These are phyloP conservation scores for Solanum clarkiae DNA, from an alignment of 257 asterid species.

Conservation along the genomic window DNA sequence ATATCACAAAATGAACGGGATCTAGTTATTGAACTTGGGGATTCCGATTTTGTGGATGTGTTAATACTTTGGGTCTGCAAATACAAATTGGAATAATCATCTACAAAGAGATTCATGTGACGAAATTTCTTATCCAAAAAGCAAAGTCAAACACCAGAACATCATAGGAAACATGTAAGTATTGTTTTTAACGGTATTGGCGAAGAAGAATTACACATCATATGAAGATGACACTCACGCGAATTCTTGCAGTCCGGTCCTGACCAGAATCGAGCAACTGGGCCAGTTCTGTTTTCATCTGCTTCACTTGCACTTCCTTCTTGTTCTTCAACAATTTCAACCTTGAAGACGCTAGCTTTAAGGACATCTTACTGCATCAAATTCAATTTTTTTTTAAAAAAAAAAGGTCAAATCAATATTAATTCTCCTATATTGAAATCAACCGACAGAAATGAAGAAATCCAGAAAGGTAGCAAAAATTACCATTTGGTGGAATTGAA, in stretches of 20 bases:
- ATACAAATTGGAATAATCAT: neutral
- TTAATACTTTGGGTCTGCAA: neutral
- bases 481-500: constrained; percentile 90
- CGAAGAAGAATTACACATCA: neutral
- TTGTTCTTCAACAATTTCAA: constrained; percentile 71
- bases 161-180: neutral
- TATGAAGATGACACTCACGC: constrained; percentile 26
- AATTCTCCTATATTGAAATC: neutral
- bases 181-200: neutral
- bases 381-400: neutral
- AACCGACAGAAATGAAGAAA: neutral
- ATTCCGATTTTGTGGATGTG: neutral
- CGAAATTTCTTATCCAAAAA: neutral
- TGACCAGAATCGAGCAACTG: constrained; percentile 76
- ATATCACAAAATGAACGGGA: neutral
- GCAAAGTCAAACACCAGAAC: neutral
- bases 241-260: constrained; percentile 69
- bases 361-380: constrained; percentile 63
- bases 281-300: constrained; percentile 71
- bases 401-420: neutral
- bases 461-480: neutral
- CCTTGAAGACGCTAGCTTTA: constrained; percentile 64
- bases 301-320: constrained; percentile 69
- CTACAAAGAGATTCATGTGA: neutral
- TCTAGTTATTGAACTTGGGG: neutral